Conservation (phyloP, 768 basidiomycete species). For the Phaeotremella fagi region DNA sequence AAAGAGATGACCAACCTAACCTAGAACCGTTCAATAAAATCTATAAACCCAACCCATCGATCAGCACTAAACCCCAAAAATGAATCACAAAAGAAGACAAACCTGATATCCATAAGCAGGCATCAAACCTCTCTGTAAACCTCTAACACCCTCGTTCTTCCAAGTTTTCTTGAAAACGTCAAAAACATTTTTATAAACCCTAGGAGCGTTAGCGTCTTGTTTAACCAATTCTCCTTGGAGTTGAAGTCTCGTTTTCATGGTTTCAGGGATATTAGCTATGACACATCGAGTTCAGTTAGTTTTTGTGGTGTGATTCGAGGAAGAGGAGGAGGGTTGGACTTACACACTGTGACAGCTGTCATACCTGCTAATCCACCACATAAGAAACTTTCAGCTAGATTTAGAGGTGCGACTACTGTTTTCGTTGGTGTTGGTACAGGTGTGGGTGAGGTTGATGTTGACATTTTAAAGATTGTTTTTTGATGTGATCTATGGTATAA, state of each 20-base stretch:
- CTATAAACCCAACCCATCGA: conserved; percentile 50
- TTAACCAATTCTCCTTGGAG: conserved; percentile 91
- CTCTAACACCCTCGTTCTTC: conserved; percentile 79
- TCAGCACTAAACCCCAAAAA: neutral
- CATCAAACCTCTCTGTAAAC: conserved; percentile 85
- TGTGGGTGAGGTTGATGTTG: conserved; percentile 9
- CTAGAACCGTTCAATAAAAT: conserved; percentile 88
- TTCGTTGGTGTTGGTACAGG: conserved; percentile 9
- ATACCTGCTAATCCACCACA: conserved; percentile 89
- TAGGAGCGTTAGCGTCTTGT: conserved; percentile 49
- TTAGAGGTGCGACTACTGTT: conserved; percentile 14
- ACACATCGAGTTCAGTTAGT: no score
- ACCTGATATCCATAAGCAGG: conserved; percentile 93
- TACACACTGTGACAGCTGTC: conserved; percentile 63
- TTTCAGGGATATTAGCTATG: conserved; percentile 50
- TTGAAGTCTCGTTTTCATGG: conserved; percentile 91
- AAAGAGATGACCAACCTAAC: conserved; percentile 56
- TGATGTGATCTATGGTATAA: no score
- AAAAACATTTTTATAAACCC: conserved; percentile 82
- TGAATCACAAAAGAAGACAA: conserved; percentile 42
- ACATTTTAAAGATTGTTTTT: no score
- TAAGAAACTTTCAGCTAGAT: conserved; percentile 55
- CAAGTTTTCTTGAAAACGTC: conserved; percentile 85
- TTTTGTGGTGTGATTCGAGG: no score
- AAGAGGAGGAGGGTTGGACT: conserved; percentile 13